Percentiles rank a stretch among this genome's conserved stretches.
phyloP scores from a whole-genome alignment of 345 rosid species.

The Boechera stricta region DNA sequence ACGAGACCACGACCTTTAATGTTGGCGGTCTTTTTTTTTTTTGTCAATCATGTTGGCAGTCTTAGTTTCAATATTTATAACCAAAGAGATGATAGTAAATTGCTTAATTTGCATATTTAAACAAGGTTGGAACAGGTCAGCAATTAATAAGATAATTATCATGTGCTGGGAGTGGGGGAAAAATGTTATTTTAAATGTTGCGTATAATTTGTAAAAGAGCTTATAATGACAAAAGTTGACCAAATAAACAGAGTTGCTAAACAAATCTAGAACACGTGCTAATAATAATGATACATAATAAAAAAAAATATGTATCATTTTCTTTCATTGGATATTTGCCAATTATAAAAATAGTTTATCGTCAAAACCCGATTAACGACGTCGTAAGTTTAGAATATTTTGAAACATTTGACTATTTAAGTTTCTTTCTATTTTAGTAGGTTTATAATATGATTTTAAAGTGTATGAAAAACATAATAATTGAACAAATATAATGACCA shows the following conservation, averaged over 20 bases:
- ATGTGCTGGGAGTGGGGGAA: neutral
- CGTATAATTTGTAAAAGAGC: neutral
- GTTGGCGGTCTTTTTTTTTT: too few species aligned
- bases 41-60: too few species aligned
- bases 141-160: neutral
- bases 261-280: neutral
- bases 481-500: too few species aligned
- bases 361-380: too few species aligned
- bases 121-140: neutral
- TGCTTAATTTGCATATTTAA: neutral
- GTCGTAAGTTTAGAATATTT: too few species aligned
- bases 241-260: neutral
- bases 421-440: too few species aligned
- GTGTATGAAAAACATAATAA: too few species aligned
- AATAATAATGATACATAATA: neutral
- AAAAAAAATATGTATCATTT: too few species aligned
- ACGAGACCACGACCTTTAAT: neutral
- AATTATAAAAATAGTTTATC: too few species aligned
- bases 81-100: neutral
- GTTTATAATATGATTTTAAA: too few species aligned
- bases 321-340: too few species aligned
- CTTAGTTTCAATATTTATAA: neutral
- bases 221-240: neutral
- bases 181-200: neutral
- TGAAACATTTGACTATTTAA: too few species aligned